phyloP scores from a whole-genome alignment of 192 early-diverging fungal genomes.

The Coemansia sp. region DNA sequence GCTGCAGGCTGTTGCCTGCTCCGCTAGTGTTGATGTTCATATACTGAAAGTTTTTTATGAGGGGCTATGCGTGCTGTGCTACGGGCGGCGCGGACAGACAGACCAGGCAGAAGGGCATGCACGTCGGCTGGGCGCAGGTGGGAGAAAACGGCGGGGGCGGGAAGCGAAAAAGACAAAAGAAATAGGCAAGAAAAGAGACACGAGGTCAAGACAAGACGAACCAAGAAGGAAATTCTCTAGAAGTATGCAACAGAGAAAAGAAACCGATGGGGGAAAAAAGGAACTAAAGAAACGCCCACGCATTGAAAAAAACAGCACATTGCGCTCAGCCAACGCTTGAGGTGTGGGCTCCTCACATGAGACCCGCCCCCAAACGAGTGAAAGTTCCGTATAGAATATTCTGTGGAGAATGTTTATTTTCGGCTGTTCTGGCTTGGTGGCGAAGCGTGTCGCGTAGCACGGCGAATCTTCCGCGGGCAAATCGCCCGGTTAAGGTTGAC shows the following conservation, averaged over 20 bases:
- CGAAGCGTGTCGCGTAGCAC: not conserved
- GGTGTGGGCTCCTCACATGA: not conserved
- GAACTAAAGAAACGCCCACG: constrained; percentile 8
- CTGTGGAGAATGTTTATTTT: constrained; percentile 25
- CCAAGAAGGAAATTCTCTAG: constrained; percentile 1
- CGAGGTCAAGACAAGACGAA: not conserved
- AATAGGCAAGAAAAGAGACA: not conserved
- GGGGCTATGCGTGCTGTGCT: not conserved
- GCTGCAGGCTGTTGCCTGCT: constrained; percentile 28
- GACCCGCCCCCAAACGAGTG: constrained; percentile 6
- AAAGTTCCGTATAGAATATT: constrained; percentile 44
- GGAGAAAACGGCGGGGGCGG: not conserved
- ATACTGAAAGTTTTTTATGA: no score
- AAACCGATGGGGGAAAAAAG: constrained; percentile 1
- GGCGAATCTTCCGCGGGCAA: not conserved
- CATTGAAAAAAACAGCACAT: not conserved
- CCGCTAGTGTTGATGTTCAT: constrained; percentile 32
- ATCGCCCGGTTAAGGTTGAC: not conserved
- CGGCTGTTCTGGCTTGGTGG: not conserved
- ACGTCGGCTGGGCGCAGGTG: not conserved
- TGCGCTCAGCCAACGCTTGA: not conserved
- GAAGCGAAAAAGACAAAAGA: not conserved
- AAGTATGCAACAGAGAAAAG: not conserved
- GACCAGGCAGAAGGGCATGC: not conserved
- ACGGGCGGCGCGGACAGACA: not conserved